phyloP scores from a whole-genome alignment of 2,329 filamentous ascomycete genomes.

The Aulographum hederae region DNA sequence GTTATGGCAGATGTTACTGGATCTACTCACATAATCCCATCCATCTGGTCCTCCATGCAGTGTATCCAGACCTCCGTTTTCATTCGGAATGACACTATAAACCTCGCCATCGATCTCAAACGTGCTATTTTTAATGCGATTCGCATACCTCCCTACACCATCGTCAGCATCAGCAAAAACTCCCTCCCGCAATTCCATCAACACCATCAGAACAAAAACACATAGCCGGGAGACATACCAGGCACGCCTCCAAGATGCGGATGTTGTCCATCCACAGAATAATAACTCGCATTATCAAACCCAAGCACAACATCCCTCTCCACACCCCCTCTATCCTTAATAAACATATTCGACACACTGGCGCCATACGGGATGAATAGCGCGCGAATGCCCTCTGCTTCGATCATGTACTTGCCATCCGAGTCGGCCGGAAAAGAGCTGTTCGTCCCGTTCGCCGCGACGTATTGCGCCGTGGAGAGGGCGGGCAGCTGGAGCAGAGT shows the following conservation, averaged over 20 bases:
- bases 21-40: constrained; percentile 43
- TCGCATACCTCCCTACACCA: constrained; percentile 45
- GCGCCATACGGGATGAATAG: constrained; percentile 60
- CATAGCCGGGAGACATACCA: no score
- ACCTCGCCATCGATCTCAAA: constrained; percentile 47
- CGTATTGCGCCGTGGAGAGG: no score
- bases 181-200: no score
- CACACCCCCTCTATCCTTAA: constrained; percentile 50
- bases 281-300: constrained; percentile 60
- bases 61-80: constrained; percentile 34
- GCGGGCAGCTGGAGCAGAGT: no score
- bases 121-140: constrained; percentile 57
- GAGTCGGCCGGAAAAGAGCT: no score
- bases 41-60: constrained; percentile 53
- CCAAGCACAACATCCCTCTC: constrained; percentile 54
- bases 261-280: constrained; percentile 44
- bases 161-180: neutral
- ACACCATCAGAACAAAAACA: neutral
- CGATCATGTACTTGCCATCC: constrained; percentile 51
- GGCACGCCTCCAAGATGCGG: constrained; percentile 56
- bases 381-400: constrained; percentile 45
- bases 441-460: no score
- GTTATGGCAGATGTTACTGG: neutral
- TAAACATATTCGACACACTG: constrained; percentile 50
- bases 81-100: constrained; percentile 45